These are phyloP conservation scores for Amanita rimosa DNA, from an alignment of 768 basidiomycete genomes.

Conservation along the genomic window DNA sequence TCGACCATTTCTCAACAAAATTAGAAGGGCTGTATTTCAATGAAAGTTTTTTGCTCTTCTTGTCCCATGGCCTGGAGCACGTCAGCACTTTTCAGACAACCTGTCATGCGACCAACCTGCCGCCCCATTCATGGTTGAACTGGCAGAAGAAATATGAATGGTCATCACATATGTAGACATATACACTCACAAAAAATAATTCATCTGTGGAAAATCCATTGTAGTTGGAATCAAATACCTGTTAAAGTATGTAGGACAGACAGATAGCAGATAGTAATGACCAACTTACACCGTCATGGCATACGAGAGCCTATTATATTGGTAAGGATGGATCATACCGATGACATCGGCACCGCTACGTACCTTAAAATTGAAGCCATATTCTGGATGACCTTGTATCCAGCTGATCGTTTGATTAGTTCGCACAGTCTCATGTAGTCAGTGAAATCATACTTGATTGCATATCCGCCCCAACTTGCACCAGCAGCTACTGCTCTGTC, in stretches of 20 bases:
- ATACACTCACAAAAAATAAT: constrained; percentile 72
- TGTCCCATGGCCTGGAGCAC: constrained; percentile 50
- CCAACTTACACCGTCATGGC: constrained; percentile 73
- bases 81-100: neutral
- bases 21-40: constrained; percentile 72
- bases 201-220: constrained; percentile 89
- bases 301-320: constrained; percentile 50
- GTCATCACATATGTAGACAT: neutral
- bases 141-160: constrained; percentile 14
- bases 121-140: constrained; percentile 86
- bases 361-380: constrained; percentile 75
- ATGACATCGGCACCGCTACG: neutral
- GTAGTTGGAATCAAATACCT: constrained; percentile 70
- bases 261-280: neutral
- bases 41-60: constrained; percentile 38
- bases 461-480: constrained; percentile 80
- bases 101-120: constrained; percentile 23
- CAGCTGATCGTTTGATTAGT: constrained; percentile 38
- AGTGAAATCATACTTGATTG: constrained; percentile 54
- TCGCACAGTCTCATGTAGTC: neutral
- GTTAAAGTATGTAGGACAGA: neutral
- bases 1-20: constrained; percentile 77
- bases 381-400: constrained; percentile 93
- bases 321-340: constrained; percentile 3
- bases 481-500: constrained; percentile 70